phyloP scores from a whole-genome alignment of 1,139 yeast genomes.

The Zygoascus hellenicus region DNA sequence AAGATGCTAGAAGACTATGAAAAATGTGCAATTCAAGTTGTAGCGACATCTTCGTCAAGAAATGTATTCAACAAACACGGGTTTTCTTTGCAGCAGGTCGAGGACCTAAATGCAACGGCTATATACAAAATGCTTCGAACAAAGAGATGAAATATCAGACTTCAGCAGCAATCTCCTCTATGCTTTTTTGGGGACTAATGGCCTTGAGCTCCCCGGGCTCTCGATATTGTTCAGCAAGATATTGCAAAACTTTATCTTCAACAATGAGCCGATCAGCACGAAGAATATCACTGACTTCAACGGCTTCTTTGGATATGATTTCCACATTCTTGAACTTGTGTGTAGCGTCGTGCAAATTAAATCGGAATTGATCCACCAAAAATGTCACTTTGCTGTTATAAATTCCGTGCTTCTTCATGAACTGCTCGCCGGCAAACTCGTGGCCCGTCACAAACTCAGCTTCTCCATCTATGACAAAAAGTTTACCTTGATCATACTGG shows the following conservation, averaged over 20 bases:
- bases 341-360: constrained; percentile 49
- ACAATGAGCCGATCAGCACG: constrained; percentile 73
- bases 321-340: constrained; percentile 50
- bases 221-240: constrained; percentile 24
- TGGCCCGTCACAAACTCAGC: constrained; percentile 48
- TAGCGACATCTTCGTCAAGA: constrained; percentile 1
- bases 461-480: constrained; percentile 60
- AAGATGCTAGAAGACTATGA: constrained; percentile 44
- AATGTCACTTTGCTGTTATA: constrained; percentile 57
- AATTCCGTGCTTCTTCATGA: constrained; percentile 53
- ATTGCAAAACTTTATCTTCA: constrained; percentile 69
- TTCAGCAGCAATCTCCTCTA: constrained; percentile 6
- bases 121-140: constrained; percentile 5
- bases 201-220: constrained; percentile 14
- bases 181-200: constrained; percentile 14
- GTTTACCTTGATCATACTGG: constrained; percentile 67
- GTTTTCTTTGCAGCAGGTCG: constrained; percentile 3
- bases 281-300: constrained; percentile 78
- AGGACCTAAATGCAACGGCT: background rate
- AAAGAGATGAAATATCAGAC: background rate
- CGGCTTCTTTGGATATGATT: constrained; percentile 67
- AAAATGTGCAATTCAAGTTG: constrained; percentile 4
- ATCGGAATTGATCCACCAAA: constrained; percentile 49
- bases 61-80: background rate
- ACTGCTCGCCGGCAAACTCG: constrained; percentile 50